phyloP scores from a whole-genome alignment of 768 basidiomycete genomes.

The Imleria badia region DNA sequence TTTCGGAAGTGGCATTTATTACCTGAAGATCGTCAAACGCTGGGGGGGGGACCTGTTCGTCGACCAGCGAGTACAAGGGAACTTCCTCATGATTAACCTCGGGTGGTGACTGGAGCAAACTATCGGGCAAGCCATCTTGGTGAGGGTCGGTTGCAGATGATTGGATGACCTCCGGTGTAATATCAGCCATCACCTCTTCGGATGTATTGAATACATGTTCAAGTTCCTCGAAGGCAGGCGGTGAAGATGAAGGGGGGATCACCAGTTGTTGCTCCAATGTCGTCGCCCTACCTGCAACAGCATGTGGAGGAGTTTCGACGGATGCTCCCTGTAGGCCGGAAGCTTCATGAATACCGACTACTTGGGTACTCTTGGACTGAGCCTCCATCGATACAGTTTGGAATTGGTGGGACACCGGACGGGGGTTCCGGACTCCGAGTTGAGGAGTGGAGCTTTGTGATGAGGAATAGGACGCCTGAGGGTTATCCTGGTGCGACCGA shows the following conservation, averaged over 20 bases:
- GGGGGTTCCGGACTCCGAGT: background rate
- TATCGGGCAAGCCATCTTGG: background rate
- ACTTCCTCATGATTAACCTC: slow-evolving; percentile 17
- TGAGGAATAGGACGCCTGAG: background rate
- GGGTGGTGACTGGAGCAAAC: background rate
- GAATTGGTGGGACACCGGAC: background rate
- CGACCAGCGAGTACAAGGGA: slow-evolving; percentile 24
- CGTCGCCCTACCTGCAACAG: background rate
- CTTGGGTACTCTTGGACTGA: background rate
- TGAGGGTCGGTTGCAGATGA: background rate
- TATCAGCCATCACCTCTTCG: background rate
- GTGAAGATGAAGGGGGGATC: background rate
- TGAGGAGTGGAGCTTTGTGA: background rate
- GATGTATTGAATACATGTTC: background rate
- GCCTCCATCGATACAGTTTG: background rate
- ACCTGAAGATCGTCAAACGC: slow-evolving; percentile 20
- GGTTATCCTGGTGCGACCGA: background rate
- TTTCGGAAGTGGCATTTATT: background rate
- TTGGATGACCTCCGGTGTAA: background rate
- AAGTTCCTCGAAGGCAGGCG: slow-evolving; percentile 5
- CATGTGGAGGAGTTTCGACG: background rate
- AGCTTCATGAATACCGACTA: background rate
- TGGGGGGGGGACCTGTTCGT: slow-evolving; percentile 25
- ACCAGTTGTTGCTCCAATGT: background rate
- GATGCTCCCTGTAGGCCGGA: background rate